Base-by-base conservation (phyloP, 2,329 filamentous ascomycete species). In the Colletotrichum navitas region DNA sequence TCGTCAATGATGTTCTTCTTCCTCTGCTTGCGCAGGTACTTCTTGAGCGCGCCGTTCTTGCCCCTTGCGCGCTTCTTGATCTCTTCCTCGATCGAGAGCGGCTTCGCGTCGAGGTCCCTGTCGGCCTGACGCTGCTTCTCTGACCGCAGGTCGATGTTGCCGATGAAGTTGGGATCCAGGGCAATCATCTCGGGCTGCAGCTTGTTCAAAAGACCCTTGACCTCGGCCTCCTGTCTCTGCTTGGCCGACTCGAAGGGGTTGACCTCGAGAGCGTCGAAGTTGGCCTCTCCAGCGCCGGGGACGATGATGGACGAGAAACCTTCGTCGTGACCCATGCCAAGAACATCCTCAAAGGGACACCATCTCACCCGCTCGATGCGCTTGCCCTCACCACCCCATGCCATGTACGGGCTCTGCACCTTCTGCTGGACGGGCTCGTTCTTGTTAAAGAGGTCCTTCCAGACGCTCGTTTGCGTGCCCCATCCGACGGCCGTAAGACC, bases 161-260 rank as follows among this genome's bases (percentile, higher is more conserved):
- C 96, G 76, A 99, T 90, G 79, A 94, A 97, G 81, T 96, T 93
- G 76, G 96, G 95, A 79, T 99, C 92, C 29, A 99, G 86, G 1
- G 94, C 93, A 74, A 99, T 99, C 94, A 98, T 99, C 79, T 97
- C 95, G 4, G 96, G 95, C 78, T 95, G 91, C 59, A 99, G 87
- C 85, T 99, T 99, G 86, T 97, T 97, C 76, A 99, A 89, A 74
- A 99, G 87, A 16, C 89, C 87, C 85, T 93, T 94, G 80, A 99
- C 94, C 82, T 99, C 96, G 62, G 89, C 88, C 82, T 99, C 96
- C 81, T 97, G 95, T 77, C 96, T 90, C 84, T 98, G 95, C 83
- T 96, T 97, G 78, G 86, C 88, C 64, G 92, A 97, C 84, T 98
- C 96, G 87, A 95, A 98, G 43, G 96, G 96, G 85, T 99, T 99